Base-by-base conservation (phyloP, 345 rosid species). In the Linum usitatissimum region DNA sequence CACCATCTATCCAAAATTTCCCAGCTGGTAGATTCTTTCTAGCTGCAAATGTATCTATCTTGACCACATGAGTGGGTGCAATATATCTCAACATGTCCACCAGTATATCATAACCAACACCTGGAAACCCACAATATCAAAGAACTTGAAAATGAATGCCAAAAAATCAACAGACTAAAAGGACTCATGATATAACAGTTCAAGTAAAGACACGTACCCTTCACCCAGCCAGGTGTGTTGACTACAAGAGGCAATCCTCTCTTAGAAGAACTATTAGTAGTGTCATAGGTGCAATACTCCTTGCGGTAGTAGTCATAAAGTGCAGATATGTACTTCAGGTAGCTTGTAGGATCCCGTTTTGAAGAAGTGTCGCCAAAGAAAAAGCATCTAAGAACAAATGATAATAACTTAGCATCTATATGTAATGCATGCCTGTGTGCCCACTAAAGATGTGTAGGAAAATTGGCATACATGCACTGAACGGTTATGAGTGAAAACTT, bases 221-320 rank as follows among this genome's bases (percentile, higher is more conserved):
- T 93, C 64, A 93, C 96, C 99, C 99, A 93, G 66, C 99, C 99
- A 36, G 92, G 86, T 30, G 99, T 90, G 59, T 90, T 90, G 63
- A 93, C 81, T 68, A 93, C 79, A 60, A 90, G 87, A 13, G 99
- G 99, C 74, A 87, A 62, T 53, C 70, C 86, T 42, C 61, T 66
- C 73, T 65, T 63, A 63, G 67, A 71, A 72, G 75, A 70, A 62
- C 57, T 74, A 69, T 77, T 76, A 64, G 64, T 68, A 59, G 63
- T 18, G 57, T 67, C 62, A 67, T 58, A 60, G 70, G 53, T 70
- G 70, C 74, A 68, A 73, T 77, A 77, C 71, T 84, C 66, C 36
- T 81, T 71, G 55, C 59, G 79, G 64, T 81, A 87, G 83, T 83
- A 86, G 57, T 86, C 89, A 36, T 68, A 82, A 30, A 87, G 71